phyloP scores from a whole-genome alignment of 2,329 filamentous ascomycete species.

The Clathrospora elynae region DNA sequence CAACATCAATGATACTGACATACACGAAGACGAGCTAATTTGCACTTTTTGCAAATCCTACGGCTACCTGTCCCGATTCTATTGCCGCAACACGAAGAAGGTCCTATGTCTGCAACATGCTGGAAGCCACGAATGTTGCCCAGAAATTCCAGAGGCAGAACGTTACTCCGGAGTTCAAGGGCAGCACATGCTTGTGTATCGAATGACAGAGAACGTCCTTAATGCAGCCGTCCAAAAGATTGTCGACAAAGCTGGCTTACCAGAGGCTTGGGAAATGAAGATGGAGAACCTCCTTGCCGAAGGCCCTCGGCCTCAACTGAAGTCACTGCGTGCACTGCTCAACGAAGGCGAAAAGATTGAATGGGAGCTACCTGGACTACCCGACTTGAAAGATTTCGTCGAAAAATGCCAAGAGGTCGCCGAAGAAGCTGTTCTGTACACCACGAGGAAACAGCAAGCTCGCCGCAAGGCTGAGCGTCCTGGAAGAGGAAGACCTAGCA shows the following conservation, averaged over 20 bases:
- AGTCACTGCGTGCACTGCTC: constrained; percentile 79
- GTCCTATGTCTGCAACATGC: constrained; percentile 82
- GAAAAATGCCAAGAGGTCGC: constrained; percentile 98
- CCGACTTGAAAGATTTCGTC: constrained; percentile 84
- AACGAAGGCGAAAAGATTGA: constrained; percentile 96
- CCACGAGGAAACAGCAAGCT: constrained; percentile 95
- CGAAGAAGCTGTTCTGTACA: constrained; percentile 94
- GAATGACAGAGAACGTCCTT: constrained; percentile 75
- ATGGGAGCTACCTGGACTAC: constrained; percentile 81
- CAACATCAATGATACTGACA: constrained; percentile 64
- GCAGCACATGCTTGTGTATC: constrained; percentile 76
- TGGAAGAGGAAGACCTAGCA: constrained; percentile 75
- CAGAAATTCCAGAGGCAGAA: constrained; percentile 65
- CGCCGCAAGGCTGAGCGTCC: constrained; percentile 91
- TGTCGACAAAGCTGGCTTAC: constrained; percentile 81
- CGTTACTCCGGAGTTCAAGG: constrained; percentile 61
- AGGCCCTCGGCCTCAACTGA: constrained; percentile 81
- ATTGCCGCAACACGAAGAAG: constrained; percentile 80
- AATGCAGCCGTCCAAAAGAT: constrained; percentile 72
- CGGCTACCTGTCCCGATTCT: constrained; percentile 87
- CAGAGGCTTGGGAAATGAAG: constrained; percentile 89
- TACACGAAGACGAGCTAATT: constrained; percentile 90
- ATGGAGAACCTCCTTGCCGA: constrained; percentile 83
- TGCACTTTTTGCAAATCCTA: constrained; percentile 92
- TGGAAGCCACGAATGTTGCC: constrained; percentile 78